These are phyloP conservation scores for Cladorrhinum sp. DNA, from an alignment of 2,329 filamentous ascomycete genomes.

Conservation along the genomic window DNA sequence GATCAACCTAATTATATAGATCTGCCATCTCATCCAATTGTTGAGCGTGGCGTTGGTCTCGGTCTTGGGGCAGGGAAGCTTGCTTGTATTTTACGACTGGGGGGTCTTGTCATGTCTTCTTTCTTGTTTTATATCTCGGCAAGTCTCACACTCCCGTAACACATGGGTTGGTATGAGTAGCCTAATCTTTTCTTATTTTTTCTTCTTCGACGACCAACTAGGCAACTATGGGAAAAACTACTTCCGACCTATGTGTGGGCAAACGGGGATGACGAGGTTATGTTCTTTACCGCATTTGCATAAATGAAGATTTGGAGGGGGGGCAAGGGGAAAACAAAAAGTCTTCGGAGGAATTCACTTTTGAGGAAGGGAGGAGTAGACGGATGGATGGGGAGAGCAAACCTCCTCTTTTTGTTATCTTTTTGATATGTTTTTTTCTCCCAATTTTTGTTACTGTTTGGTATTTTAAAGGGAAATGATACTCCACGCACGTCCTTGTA, in stretches of 20 bases:
- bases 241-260: neutral
- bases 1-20: neutral
- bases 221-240: neutral
- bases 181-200: neutral
- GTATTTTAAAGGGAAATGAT: neutral
- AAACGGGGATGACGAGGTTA: neutral
- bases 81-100: conserved; percentile 17
- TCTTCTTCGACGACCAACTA: neutral
- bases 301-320: neutral
- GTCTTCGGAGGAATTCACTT: neutral
- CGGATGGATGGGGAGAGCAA: too few relatives aligned
- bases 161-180: neutral
- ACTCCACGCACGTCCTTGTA: neutral
- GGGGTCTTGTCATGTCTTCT: conserved; percentile 1
- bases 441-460: neutral
- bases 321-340: neutral
- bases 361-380: neutral
- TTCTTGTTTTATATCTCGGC: conserved; percentile 3
- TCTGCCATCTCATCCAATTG: conserved; percentile 9
- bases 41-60: conserved; percentile 21
- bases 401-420: too few relatives aligned
- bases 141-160: neutral
- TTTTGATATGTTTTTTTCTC: neutral
- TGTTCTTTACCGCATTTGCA: conserved; percentile 5
- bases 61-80: neutral